Evolutionary conservation across 2,329 filamentous ascomycete genomes (phyloP).

Genomic region (Ophiostoma novo-ulmi): DNA sequence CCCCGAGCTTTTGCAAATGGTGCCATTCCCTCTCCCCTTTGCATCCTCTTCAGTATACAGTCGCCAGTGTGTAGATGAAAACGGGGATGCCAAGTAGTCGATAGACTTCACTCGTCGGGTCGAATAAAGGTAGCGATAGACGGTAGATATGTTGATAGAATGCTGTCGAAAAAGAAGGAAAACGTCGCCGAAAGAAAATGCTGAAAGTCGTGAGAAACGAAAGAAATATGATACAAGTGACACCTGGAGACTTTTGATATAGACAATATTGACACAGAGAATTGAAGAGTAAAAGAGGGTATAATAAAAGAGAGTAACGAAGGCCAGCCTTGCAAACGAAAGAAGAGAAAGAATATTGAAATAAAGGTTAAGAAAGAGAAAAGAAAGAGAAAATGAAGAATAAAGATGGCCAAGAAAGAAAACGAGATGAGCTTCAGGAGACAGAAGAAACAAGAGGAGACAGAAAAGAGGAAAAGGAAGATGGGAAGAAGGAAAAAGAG

Average conservation of each 20-base stretch:
- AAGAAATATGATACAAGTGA: slow-evolving; percentile 1
- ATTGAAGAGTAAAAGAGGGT: slow-evolving; percentile 10
- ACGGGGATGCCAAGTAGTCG: slow-evolving; percentile 23
- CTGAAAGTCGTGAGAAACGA: slow-evolving; percentile 22
- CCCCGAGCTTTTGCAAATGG: slow-evolving; percentile 27
- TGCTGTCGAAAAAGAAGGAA: not conserved
- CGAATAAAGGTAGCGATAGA: not conserved
- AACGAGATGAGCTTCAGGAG: not conserved
- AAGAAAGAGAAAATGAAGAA: not conserved
- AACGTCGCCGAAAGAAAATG: not conserved
- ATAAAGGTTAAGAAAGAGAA: slow-evolving; percentile 16
- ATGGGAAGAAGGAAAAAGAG: slow-evolving; percentile 3
- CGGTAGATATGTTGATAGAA: not conserved
- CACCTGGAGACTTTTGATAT: slow-evolving; percentile 8
- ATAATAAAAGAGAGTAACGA: slow-evolving; percentile 25
- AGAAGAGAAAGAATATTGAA: slow-evolving; percentile 18
- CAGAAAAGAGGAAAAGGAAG: slow-evolving; percentile 22
- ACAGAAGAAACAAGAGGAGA: slow-evolving; percentile 7
- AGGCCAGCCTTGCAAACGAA: slow-evolving; percentile 29
- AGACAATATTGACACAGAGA: slow-evolving; percentile 1
- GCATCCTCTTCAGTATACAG: slow-evolving; percentile 27
- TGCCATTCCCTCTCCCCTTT: slow-evolving; percentile 32
- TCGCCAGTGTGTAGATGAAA: slow-evolving; percentile 25
- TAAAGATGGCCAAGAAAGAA: slow-evolving; percentile 22
- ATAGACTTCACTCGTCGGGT: not conserved